Conservation (phyloP, 139 green algal species). For the Tetraselmis striata region DNA sequence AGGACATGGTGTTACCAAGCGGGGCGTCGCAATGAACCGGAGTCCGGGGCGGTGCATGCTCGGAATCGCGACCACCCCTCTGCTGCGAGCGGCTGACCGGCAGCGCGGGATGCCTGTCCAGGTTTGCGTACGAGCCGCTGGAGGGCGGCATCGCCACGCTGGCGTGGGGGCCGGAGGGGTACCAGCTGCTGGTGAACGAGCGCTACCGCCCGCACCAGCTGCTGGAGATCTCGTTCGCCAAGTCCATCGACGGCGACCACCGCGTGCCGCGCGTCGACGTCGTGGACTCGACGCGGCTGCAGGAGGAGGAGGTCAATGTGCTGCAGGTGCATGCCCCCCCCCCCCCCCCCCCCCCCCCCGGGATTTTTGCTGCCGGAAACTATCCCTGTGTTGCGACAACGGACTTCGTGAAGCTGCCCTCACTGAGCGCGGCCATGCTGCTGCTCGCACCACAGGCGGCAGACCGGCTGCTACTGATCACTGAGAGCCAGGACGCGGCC, state of each 20-base stretch:
- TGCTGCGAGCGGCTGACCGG: too few species aligned
- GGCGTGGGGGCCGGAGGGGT: constrained; percentile 53
- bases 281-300: background rate
- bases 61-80: too few species aligned
- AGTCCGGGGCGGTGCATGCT: too few species aligned
- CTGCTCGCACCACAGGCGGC: constrained; percentile 44
- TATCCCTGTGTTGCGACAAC: too few species aligned
- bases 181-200: constrained; percentile 50
- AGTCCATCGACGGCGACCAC: constrained; percentile 31
- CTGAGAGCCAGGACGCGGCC: constrained; percentile 33
- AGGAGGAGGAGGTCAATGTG: constrained; percentile 49
- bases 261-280: constrained; percentile 18
- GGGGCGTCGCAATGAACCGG: too few species aligned
- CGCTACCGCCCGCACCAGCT: constrained; percentile 19
- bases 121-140: constrained; percentile 11
- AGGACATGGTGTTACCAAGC: too few species aligned
- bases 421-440: too few species aligned
- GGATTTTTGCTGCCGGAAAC: too few species aligned
- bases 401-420: too few species aligned
- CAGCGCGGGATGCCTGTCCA: too few species aligned
- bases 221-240: constrained; percentile 55
- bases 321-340: constrained; percentile 52
- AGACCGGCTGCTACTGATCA: constrained; percentile 76
- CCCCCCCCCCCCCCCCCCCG: background rate
- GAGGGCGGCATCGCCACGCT: constrained; percentile 43